These are phyloP conservation scores for Geum urbanum DNA, from an alignment of 306 rosid species.

Conservation along the genomic window DNA sequence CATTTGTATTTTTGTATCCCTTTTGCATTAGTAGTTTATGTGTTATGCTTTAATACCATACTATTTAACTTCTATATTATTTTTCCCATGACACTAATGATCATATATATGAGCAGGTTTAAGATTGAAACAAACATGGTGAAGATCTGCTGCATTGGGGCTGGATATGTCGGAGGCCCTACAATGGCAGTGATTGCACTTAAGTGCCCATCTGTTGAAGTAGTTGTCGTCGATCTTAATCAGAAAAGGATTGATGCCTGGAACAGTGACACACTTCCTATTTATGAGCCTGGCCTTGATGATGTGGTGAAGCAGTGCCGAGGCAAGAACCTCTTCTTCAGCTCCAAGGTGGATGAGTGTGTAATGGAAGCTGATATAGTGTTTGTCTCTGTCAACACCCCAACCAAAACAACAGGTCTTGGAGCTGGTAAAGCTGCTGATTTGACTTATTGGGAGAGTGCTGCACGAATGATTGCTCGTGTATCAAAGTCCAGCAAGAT, in stretches of 20 bases:
- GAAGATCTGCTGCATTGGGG: slow-evolving; percentile 99
- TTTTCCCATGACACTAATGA: slow-evolving; percentile 25
- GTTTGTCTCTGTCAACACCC: slow-evolving; percentile 92
- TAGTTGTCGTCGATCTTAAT: slow-evolving; percentile 88
- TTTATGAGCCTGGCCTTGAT: slow-evolving; percentile 96
- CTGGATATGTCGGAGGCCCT: slow-evolving; percentile 98
- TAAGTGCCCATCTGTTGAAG: slow-evolving; percentile 81
- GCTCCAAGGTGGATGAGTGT: slow-evolving; percentile 86
- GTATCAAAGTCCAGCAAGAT: slow-evolving; percentile 87
- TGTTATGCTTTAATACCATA: background rate
- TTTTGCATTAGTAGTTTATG: background rate
- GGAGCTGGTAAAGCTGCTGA: slow-evolving; percentile 97
- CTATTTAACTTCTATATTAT: slow-evolving; percentile 6
- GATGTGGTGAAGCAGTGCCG: slow-evolving; percentile 70
- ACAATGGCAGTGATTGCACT: slow-evolving; percentile 98
- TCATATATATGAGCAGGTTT: slow-evolving; percentile 37
- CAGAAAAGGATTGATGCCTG: slow-evolving; percentile 77
- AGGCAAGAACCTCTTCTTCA: slow-evolving; percentile 92
- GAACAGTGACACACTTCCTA: slow-evolving; percentile 94
- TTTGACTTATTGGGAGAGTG: slow-evolving; percentile 95
- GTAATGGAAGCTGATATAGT: slow-evolving; percentile 86
- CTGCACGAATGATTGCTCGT: slow-evolving; percentile 93
- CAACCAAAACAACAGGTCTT: slow-evolving; percentile 82
- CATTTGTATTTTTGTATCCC: background rate
- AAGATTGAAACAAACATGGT: slow-evolving; percentile 58